Base-by-base conservation (phyloP, 164 flowering plant species). In the Taxillus chinensis region DNA sequence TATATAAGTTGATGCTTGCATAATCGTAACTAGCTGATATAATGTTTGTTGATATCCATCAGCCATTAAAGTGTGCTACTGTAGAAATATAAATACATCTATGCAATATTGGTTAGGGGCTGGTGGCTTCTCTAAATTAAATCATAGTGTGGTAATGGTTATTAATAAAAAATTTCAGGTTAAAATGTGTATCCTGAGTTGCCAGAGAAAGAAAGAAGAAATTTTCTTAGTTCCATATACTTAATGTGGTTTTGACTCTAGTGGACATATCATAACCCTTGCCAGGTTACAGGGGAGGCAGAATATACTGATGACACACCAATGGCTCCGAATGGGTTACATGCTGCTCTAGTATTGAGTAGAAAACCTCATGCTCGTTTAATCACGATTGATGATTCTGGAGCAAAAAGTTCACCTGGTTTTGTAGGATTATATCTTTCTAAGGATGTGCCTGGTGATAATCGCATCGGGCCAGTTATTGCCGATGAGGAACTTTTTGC, bases 211-310 rank as follows among this genome's bases (percentile, higher is more conserved):
- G 27, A 27, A 27, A 27, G 27, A 27, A 27, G 27, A 27, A 27
- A 27, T 27, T 27, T 27, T 27, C 27, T 27, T 27, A 27, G 27
- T 27, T 27, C 27, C 27, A 27, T 27, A 27, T 27, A 27, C 27
- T 27, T 27, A n/a, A n/a, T 27, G 27, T 27, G 27, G 2, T 2
- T 27, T 27, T 27, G 27, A 27, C 46, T 43, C 46, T 43, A 43
- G 46, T 43, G 46, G 46, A 5, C 46, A 43, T 63, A 14, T 50
- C 41, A 56, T 70, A 39, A 67, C 16, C 59, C 43, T 56, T 57
- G 71, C 15, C 69, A 89, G 96, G 95, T 87, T 58, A 81, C 92
- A 8, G 98, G 98, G 15, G 96, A 89, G 76, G 98, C 95, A 50
- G 92, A 89, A 73, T 92, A 92, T 66, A 68, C 83, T 57, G 98